Conservation (phyloP, 1,284 basidiomycete species). For the Vanrija sp. region DNA sequence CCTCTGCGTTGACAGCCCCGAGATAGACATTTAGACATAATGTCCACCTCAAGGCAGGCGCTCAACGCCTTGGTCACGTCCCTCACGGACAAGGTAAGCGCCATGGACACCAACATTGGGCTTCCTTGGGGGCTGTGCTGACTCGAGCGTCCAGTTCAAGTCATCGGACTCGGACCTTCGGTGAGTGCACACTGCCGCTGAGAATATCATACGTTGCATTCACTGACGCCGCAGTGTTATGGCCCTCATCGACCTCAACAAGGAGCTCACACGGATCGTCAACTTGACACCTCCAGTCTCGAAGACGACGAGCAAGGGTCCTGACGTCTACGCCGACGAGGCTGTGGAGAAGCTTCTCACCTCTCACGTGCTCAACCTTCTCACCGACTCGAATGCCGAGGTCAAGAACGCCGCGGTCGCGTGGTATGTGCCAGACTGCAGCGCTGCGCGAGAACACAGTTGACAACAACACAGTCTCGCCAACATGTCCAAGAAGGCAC, state of each 20-base stretch:
- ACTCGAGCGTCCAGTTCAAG: constrained; percentile 28
- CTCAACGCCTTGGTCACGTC: constrained; percentile 14
- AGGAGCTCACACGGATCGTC: constrained; percentile 71
- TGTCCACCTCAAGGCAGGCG: constrained; percentile 10
- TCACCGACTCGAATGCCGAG: constrained; percentile 92
- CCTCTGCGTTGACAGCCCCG: constrained; percentile 9
- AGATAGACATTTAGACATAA: constrained; percentile 18
- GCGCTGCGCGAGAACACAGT: neutral
- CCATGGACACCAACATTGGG: neutral
- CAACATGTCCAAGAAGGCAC: constrained; percentile 31
- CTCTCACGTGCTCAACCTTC: constrained; percentile 71
- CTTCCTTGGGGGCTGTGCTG: neutral
- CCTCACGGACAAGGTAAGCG: constrained; percentile 18
- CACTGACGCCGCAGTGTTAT: constrained; percentile 64
- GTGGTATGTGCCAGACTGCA: constrained; percentile 59
- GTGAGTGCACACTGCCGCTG: constrained; percentile 14
- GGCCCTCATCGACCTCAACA: constrained; percentile 87
- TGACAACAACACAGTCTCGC: constrained; percentile 25
- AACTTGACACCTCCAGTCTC: constrained; percentile 24
- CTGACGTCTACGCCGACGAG: constrained; percentile 62
- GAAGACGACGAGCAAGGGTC: neutral
- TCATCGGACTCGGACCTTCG: constrained; percentile 41
- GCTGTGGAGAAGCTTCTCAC: constrained; percentile 72
- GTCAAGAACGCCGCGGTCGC: constrained; percentile 97
- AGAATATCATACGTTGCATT: neutral